phyloP scores from a whole-genome alignment of 1,284 basidiomycete species.

The Peniophora sp. region DNA sequence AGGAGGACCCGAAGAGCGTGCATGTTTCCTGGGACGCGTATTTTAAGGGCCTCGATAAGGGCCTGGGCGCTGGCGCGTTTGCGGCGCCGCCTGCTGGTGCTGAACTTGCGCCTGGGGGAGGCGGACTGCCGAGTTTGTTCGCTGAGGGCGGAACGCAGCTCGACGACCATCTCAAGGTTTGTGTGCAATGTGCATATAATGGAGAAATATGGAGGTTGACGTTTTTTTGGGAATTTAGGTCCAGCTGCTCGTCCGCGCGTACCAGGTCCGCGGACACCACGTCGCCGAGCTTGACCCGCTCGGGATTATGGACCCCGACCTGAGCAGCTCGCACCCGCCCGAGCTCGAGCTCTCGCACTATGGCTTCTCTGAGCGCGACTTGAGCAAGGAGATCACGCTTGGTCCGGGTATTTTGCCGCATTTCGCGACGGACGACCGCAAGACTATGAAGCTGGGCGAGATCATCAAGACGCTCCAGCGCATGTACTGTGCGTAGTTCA shows the following conservation, averaged over 20 bases:
- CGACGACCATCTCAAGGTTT: conserved; percentile 91
- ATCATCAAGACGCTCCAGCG: conserved; percentile 90
- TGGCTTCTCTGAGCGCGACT: conserved; percentile 90
- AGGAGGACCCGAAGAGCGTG: conserved; percentile 85
- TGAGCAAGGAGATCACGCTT: conserved; percentile 91
- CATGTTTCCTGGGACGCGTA: conserved; percentile 95
- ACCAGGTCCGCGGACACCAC: conserved; percentile 98
- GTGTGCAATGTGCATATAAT: conserved; percentile 14
- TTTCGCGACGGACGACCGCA: conserved; percentile 79
- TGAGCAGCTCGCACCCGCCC: conserved; percentile 68
- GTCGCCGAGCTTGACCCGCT: conserved; percentile 94
- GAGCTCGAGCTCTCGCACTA: conserved; percentile 91
- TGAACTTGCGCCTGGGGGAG: conserved; percentile 48
- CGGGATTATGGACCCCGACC: conserved; percentile 85
- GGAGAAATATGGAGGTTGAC: too few species aligned
- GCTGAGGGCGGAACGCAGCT: conserved; percentile 68
- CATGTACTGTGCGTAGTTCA: conserved; percentile 77
- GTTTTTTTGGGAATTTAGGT: too few species aligned
- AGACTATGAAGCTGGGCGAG: conserved; percentile 85
- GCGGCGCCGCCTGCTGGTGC: conserved; percentile 72
- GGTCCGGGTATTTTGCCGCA: conserved; percentile 95
- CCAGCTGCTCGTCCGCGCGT: conserved; percentile 94
- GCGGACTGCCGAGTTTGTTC: conserved; percentile 79
- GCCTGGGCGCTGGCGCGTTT: conserved; percentile 82
- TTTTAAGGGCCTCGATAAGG: conserved; percentile 90